Conservation (phyloP, 495 filamentous ascomycete genomes). For the Bryoglossum gracile region DNA sequence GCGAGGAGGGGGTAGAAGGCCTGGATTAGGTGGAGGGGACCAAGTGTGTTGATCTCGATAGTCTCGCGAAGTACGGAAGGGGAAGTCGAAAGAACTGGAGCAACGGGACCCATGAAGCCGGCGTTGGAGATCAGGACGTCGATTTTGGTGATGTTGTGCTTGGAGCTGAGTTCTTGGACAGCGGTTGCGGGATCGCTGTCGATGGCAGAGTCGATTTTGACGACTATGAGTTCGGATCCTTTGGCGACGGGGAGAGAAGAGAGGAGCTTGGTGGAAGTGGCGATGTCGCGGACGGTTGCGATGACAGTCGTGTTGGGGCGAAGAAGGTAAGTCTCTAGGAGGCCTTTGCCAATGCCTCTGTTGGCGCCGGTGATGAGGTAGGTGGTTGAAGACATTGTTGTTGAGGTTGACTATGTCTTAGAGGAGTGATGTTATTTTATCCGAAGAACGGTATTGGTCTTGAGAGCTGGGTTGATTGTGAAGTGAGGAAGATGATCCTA, state of each 20-base stretch:
- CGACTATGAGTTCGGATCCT: slow-evolving; percentile 31
- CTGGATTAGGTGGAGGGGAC: slow-evolving; percentile 33
- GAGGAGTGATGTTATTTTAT: background rate
- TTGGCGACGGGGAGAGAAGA: slow-evolving; percentile 26
- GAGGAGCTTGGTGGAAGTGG: slow-evolving; percentile 21
- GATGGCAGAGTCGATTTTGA: slow-evolving; percentile 38
- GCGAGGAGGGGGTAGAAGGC: slow-evolving; percentile 33
- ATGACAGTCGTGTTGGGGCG: slow-evolving; percentile 42
- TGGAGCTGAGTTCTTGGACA: slow-evolving; percentile 24
- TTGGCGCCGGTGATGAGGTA: slow-evolving; percentile 36
- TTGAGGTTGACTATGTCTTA: background rate
- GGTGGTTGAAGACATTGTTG: slow-evolving; percentile 10
- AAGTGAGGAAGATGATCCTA: background rate
- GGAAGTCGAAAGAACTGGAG: slow-evolving; percentile 22
- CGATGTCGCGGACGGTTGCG: slow-evolving; percentile 36
- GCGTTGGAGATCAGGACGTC: slow-evolving; percentile 48
- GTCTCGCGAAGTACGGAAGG: slow-evolving; percentile 28
- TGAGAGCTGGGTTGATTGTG: background rate
- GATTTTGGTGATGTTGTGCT: slow-evolving; percentile 30
- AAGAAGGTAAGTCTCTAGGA: slow-evolving; percentile 32
- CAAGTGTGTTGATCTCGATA: slow-evolving; percentile 35
- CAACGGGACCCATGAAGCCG: slow-evolving; percentile 25
- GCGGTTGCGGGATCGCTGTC: slow-evolving; percentile 27
- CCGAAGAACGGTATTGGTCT: background rate
- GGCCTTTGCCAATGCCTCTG: slow-evolving; percentile 40